These are phyloP conservation scores for Apiotrichum akiyoshidainum DNA, from an alignment of 1,284 basidiomycete species.

Conservation along the genomic window DNA sequence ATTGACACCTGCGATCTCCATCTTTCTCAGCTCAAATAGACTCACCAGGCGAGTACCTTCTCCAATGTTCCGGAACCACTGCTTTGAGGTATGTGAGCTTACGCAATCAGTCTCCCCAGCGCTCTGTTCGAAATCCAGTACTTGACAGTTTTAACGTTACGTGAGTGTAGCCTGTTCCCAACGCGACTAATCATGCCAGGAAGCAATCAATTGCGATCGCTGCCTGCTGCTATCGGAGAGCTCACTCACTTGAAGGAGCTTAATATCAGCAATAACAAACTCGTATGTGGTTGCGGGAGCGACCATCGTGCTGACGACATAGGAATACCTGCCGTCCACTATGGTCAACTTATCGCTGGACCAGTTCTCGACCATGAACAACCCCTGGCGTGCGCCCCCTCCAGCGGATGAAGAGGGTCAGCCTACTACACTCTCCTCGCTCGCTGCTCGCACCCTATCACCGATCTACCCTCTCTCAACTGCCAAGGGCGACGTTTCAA, in stretches of 20 bases:
- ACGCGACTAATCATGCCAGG: constrained; percentile 23
- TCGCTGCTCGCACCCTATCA: neutral
- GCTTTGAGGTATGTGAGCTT: no score
- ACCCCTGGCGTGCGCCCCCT: constrained; percentile 22
- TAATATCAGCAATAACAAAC: constrained; percentile 47
- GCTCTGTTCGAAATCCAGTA: constrained; percentile 47
- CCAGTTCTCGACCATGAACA: constrained; percentile 29
- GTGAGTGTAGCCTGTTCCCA: constrained; percentile 19
- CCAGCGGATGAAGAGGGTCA: neutral
- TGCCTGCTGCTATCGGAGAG: constrained; percentile 48
- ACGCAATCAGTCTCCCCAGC: constrained; percentile 37
- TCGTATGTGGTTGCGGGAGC: constrained; percentile 32
- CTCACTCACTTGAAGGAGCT: constrained; percentile 43
- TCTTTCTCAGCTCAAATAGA: constrained; percentile 31
- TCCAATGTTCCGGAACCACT: neutral
- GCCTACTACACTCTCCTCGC: neutral
- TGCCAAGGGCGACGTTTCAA: neutral
- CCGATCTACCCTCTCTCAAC: neutral
- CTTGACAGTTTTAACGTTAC: constrained; percentile 40
- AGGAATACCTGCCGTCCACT: constrained; percentile 46
- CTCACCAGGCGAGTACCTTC: constrained; percentile 34
- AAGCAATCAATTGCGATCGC: constrained; percentile 35
- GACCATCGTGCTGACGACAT: neutral
- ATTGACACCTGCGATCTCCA: constrained; percentile 17
- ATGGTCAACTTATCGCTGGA: constrained; percentile 39